Evolutionary conservation across 371 early-diverging fungal species (phyloP).

Genomic region (Mucor irregularis): DNA sequence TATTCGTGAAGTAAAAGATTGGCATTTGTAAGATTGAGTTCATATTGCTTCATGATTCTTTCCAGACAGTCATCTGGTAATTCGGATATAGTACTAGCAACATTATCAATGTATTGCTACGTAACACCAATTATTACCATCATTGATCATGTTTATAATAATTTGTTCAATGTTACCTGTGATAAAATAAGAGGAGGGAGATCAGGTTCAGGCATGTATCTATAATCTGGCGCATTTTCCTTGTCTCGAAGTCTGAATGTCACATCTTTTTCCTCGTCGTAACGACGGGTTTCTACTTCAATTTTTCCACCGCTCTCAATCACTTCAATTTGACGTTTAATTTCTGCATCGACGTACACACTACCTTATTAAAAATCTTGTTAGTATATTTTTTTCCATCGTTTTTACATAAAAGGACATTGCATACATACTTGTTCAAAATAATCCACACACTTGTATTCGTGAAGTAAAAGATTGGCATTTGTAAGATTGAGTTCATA

Average conservation of each 20-base stretch:
- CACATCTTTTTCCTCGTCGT: conserved; percentile 58
- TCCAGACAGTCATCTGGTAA: conserved; percentile 65
- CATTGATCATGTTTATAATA: background rate
- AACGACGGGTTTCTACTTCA: conserved; percentile 79
- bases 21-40: conserved; percentile 56
- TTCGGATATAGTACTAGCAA: conserved; percentile 63
- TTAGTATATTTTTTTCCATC: background rate
- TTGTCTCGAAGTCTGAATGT: conserved; percentile 79
- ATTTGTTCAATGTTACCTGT: conserved; percentile 31
- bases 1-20: conserved; percentile 72
- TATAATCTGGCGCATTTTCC: conserved; percentile 84
- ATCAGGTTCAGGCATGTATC: conserved; percentile 94
- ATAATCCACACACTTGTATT: conserved; percentile 70
- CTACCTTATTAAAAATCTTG: conserved; percentile 22
- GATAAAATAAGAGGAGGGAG: conserved; percentile 65
- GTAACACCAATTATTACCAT: too few species aligned
- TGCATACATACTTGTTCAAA: conserved; percentile 62
- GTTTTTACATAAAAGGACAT: too few species aligned
- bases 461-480: conserved; percentile 67
- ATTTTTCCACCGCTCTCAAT: conserved; percentile 58
- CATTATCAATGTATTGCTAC: conserved; percentile 49
- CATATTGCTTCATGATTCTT: conserved; percentile 66
- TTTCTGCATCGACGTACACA: conserved; percentile 86
- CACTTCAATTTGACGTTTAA: conserved; percentile 68
- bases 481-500: conserved; percentile 63